Evolutionary conservation across 2,329 filamentous ascomycete species (phyloP).

Genomic region (Neocucurbitaria cava): DNA sequence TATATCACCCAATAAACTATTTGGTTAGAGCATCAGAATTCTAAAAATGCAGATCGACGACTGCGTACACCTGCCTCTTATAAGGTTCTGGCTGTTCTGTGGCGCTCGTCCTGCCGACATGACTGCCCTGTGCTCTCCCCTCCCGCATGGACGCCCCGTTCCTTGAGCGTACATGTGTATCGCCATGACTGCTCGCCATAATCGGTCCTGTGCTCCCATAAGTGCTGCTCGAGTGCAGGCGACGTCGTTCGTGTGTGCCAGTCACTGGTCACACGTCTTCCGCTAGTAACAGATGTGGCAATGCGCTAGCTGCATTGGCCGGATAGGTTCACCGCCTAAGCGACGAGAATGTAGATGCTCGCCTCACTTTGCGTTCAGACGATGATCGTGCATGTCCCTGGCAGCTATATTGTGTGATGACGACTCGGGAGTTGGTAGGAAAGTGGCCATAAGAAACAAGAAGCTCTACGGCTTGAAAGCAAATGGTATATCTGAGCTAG

Average conservation of each 20-base stretch:
- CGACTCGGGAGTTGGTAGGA: neutral
- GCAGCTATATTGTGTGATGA: neutral
- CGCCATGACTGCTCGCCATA: conserved; percentile 5
- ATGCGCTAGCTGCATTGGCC: conserved; percentile 8
- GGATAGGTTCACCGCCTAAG: conserved; percentile 8
- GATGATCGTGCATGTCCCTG: conserved; percentile 1
- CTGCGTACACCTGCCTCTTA: conserved; percentile 5
- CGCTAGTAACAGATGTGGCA: conserved; percentile 10
- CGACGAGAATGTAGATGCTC: conserved; percentile 7
- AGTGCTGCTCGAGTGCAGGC: conserved; percentile 20
- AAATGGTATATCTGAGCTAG: conserved; percentile 22
- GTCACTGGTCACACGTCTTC: conserved; percentile 21
- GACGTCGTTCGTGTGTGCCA: conserved; percentile 23
- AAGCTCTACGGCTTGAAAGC: neutral
- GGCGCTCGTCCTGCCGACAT: conserved; percentile 3
- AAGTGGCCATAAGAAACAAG: neutral
- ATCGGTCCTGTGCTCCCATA: conserved; percentile 10
- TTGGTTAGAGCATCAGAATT: neutral
- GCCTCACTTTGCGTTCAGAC: conserved; percentile 26
- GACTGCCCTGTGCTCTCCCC: neutral
- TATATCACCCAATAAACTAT: neutral
- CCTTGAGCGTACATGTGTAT: conserved; percentile 9
- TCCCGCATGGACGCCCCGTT: conserved; percentile 3
- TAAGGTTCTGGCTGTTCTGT: conserved; percentile 2
- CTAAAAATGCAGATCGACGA: neutral